Conservation (phyloP, 2,329 filamentous ascomycete genomes). For the Diaporthe citriasiana region DNA sequence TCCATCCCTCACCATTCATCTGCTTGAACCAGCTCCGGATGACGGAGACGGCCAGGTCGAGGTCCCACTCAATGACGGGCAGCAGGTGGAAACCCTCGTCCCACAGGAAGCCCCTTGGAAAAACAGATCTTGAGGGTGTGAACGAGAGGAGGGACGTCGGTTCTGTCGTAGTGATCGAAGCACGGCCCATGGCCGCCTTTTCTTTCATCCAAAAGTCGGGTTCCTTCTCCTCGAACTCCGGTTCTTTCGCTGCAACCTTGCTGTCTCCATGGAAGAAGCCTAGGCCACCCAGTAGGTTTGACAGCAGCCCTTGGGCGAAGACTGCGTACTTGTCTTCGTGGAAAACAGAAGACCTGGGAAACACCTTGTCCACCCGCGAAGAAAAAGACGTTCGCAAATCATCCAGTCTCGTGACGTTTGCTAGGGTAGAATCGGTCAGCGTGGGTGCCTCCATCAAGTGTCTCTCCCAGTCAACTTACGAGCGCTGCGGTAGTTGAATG, state of each 20-base stretch:
- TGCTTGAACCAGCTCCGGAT: conserved; percentile 92
- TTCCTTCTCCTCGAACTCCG: conserved; percentile 90
- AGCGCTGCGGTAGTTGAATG: conserved; percentile 35
- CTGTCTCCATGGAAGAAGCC: conserved; percentile 92
- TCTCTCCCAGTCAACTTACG: conserved; percentile 8
- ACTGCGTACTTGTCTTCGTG: conserved; percentile 76
- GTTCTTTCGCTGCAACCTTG: conserved; percentile 85
- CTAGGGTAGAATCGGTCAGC: conserved; percentile 14
- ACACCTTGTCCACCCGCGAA: conserved; percentile 68
- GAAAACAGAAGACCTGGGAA: conserved; percentile 81
- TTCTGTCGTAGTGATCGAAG: conserved; percentile 76
- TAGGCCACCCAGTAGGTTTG: conserved; percentile 89
- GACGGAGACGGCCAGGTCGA: conserved; percentile 85
- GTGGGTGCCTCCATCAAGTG: not conserved
- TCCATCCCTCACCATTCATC: conserved; percentile 97
- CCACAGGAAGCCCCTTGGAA: conserved; percentile 93
- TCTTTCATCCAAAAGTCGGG: conserved; percentile 93
- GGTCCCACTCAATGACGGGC: conserved; percentile 89
- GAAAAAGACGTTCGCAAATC: conserved; percentile 17
- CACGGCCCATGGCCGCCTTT: conserved; percentile 78
- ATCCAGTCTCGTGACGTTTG: conserved; percentile 21
- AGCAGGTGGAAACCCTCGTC: conserved; percentile 96
- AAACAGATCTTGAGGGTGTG: conserved; percentile 90
- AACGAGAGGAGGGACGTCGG: conserved; percentile 88
- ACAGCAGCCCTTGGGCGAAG: conserved; percentile 88